These are phyloP conservation scores for Phialophora expanda DNA, from an alignment of 2,329 filamentous ascomycete species.

Conservation along the genomic window DNA sequence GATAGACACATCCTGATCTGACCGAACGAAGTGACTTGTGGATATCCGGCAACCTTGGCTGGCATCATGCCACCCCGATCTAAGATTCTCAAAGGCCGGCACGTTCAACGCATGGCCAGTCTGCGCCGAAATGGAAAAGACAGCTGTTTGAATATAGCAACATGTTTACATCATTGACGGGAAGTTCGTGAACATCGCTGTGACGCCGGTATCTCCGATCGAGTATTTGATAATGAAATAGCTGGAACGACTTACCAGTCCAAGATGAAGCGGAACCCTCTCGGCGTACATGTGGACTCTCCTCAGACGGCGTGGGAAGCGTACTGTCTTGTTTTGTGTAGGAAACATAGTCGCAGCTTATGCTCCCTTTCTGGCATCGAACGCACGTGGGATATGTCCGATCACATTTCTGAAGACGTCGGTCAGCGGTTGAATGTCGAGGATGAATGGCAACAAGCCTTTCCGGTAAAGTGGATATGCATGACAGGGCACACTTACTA, in stretches of 20 bases:
- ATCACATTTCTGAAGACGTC: conserved; percentile 33
- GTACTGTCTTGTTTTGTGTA: conserved; percentile 31
- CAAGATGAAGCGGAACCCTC: conserved; percentile 31
- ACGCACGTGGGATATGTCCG: conserved; percentile 38
- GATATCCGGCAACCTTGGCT: background rate
- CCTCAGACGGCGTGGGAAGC: conserved; percentile 30
- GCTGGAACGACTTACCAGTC: conserved; percentile 14
- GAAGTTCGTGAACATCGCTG: background rate
- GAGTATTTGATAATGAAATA: background rate
- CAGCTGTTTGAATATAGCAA: background rate
- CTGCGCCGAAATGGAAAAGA: background rate
- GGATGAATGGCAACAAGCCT: background rate
- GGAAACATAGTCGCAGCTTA: conserved; percentile 39
- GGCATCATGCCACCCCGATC: no score
- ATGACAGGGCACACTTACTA: conserved; percentile 9
- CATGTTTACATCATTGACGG: background rate
- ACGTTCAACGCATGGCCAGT: background rate
- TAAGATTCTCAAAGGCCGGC: background rate
- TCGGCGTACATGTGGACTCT: conserved; percentile 26
- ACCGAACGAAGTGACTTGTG: background rate
- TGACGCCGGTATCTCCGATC: background rate
- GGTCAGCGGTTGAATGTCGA: background rate
- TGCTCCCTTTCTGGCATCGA: conserved; percentile 38
- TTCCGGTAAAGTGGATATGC: background rate
- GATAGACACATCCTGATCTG: background rate